Conservation (phyloP, 257 asterid species). For the Datura wrightii region DNA sequence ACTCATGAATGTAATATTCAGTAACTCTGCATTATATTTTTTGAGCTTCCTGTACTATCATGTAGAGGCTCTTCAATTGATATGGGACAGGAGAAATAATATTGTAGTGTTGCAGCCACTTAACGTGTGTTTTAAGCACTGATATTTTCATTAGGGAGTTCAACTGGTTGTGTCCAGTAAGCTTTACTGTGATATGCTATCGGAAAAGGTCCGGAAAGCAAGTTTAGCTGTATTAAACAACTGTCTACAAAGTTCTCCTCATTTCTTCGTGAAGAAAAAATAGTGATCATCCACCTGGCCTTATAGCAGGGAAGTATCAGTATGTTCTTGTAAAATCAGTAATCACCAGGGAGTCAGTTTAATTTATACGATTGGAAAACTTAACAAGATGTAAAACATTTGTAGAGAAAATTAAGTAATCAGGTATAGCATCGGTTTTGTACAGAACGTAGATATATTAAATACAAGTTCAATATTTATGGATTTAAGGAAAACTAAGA, state of each 20-base stretch:
- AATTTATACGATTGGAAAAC: too few species aligned
- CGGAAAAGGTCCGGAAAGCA: not conserved
- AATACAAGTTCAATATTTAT: too few species aligned
- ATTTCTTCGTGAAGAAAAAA: not conserved
- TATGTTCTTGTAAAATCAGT: too few species aligned
- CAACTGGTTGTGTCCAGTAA: not conserved
- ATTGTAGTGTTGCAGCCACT: not conserved
- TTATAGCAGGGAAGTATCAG: not conserved
- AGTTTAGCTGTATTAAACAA: not conserved
- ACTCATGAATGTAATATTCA: not conserved
- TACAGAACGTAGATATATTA: too few species aligned
- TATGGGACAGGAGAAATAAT: not conserved
- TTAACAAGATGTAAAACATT: too few species aligned
- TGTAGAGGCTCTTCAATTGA: not conserved
- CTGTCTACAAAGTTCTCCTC: not conserved
- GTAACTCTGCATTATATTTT: not conserved
- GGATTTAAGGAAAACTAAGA: too few species aligned
- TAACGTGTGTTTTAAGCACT: not conserved
- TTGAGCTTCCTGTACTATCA: not conserved
- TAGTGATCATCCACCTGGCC: too few species aligned
- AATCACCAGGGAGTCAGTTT: too few species aligned
- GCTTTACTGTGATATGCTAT: not conserved
- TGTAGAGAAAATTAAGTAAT: too few species aligned
- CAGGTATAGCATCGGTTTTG: too few species aligned
- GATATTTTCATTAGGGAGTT: not conserved